Percentiles rank a stretch among this genome's conserved stretches.
phyloP scores from a whole-genome alignment of 495 filamentous ascomycete genomes.

The Aspergillus mulundensis region DNA sequence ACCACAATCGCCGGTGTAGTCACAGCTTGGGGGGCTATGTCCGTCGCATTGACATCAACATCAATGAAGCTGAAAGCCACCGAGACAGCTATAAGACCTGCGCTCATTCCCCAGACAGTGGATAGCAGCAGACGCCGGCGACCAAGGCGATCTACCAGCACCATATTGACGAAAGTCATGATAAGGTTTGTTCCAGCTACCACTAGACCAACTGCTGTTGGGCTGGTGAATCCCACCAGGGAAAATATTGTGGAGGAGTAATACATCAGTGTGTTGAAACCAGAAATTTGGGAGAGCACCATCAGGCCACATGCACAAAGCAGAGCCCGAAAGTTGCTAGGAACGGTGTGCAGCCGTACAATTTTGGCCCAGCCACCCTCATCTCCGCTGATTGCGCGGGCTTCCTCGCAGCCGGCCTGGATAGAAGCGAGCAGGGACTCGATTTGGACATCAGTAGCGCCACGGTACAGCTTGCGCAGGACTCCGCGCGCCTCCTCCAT shows the following conservation, averaged over 20 bases:
- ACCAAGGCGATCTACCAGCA: slow-evolving; percentile 46
- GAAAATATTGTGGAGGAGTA: slow-evolving; percentile 51
- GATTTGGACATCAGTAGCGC: slow-evolving; percentile 34
- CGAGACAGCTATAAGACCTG: slow-evolving; percentile 24
- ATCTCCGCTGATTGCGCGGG: slow-evolving; percentile 30
- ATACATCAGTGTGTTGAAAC: slow-evolving; percentile 50
- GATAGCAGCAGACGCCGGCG: slow-evolving; percentile 45
- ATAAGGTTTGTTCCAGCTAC: slow-evolving; percentile 52
- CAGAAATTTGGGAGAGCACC: slow-evolving; percentile 45
- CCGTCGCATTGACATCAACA: slow-evolving; percentile 33
- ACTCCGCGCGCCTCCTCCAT: slow-evolving; percentile 36
- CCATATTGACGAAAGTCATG: slow-evolving; percentile 49
- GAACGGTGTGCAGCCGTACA: slow-evolving; percentile 45
- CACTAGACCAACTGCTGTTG: slow-evolving; percentile 38
- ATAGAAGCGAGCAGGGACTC: slow-evolving; percentile 36
- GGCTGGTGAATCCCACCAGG: slow-evolving; percentile 49
- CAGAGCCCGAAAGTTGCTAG: slow-evolving; percentile 46
- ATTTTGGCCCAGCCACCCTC: slow-evolving; percentile 34
- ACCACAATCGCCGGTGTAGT: slow-evolving; percentile 39
- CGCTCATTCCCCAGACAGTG: slow-evolving; percentile 47
- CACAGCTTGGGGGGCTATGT: slow-evolving; percentile 20
- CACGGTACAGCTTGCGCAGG: slow-evolving; percentile 36
- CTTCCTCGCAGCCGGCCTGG: slow-evolving; percentile 32
- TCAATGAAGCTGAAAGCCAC: slow-evolving; percentile 50
- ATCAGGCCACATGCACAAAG: slow-evolving; percentile 48